Base-by-base conservation (phyloP, 345 rosid species). In the Microcos paniculata region DNA sequence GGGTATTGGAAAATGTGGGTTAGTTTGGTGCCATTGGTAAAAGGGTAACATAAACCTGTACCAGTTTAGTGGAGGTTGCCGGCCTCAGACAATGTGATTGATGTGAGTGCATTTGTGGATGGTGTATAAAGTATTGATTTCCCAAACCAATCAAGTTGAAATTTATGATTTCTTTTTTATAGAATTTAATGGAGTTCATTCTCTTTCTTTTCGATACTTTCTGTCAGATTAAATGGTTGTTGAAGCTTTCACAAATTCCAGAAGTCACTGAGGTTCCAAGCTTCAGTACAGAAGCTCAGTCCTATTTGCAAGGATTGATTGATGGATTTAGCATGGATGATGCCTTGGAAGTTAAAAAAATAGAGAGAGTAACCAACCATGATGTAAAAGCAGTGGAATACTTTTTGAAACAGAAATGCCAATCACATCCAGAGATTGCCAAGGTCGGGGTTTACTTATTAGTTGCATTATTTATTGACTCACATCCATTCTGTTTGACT, bases 351-450 rank as follows among this genome's bases (percentile, higher is more conserved):
- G 87, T 96, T 62, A 92, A 91, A 77, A 79, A 83, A 62, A 94
- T 94, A 4, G 99, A 96, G 91, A 88, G 72, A 80, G 92, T 87
- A 68, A 92, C 97, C 8, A 92, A 94, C 77, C 98, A 96, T 76
- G 99, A 96, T 84, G 99, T 96, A 23, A 94, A 94, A 82, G 98
- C 96, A 0, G 97, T 92, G 55, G 99, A 96, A 70, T 96, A 96
- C 73, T 92, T 92, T 82, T 83, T 96, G 88, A 96, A 96, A 83
- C 88, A 88, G 86, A 94, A 88, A 79, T 94, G 98, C 62, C 88
- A 87, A 76, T 80, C 91, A 4, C 90, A 96, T 31, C 89, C 89
- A 4, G 99, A 96, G 84, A 88, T 94, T 84, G 87, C 89, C 31
- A 86, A 88, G 94, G 98, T 96, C 64, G 62, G 72, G 24, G 45